Evolutionary conservation across 495 filamentous ascomycete genomes (phyloP), one percentile per base, ranked within the genome.

Genomic region (Neurospora sp.): DNA sequence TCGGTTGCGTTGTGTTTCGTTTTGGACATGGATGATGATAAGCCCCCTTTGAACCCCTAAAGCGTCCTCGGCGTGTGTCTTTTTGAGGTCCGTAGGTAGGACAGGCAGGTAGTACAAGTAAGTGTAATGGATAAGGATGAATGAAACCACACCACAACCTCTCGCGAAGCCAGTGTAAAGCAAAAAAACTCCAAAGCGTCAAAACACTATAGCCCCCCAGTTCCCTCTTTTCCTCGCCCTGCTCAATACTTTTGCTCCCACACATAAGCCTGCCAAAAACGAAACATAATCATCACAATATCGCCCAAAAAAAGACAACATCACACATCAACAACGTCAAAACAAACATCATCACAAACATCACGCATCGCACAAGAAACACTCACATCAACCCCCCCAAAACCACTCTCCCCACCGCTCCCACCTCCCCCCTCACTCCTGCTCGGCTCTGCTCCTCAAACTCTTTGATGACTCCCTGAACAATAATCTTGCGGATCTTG

Each of bases 391-490:
- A 83, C 8, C 95, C 95, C 2, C 94, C 95, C 11, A 99, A 83
- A 1, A 98, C 93, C 48, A 98, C 92, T 81, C 90, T 94, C 69
- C 93, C 93, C 40, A 98, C 87, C 35, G 92, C 93, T 18, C 89
- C 89, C 38, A 98, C 83, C 83, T 99, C 96, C 41, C 85, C 87
- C 82, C 90, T 96, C 37, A 91, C 89, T 5, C 90, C 90, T 48
- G 81, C 84, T 74, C 95, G 85, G 76, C 91, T 94, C 14, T 86
- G 86, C 39, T 98, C 96, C 82, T 98, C 96, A 82, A 98, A 98
- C 79, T 99, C 96, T 75, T 92, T 91, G 37, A 97, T 89, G 8
- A 96, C 89, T 3, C 90, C 91, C 69, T 90, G 88, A 3, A 99
- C 87, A 72, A 99, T 91, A 54, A 97, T 88, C 81, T 97, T 98